These are phyloP conservation scores for Phytopythium kandeliae DNA, from an alignment of 352 stramenopile species.

Conservation along the genomic window DNA sequence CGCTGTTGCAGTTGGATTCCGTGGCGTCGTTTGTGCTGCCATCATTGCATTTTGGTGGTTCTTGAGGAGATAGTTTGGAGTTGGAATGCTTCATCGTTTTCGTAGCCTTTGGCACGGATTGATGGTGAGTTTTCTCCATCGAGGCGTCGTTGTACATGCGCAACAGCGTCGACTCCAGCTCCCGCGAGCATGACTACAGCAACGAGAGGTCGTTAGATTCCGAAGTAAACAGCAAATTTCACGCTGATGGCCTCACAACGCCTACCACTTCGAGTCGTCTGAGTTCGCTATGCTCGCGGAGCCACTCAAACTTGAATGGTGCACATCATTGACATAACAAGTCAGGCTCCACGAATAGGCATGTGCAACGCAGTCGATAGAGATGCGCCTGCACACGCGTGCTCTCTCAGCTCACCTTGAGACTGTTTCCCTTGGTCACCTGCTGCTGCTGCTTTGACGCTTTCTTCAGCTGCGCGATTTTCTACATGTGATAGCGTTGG, in stretches of 20 bases:
- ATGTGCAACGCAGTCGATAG: no score
- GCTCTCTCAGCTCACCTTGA: constrained; percentile 32
- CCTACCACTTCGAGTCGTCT: constrained; percentile 59
- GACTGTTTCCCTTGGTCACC: constrained; percentile 39
- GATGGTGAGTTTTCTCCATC: constrained; percentile 16
- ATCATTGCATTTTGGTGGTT: constrained; percentile 5
- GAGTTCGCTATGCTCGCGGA: constrained; percentile 55
- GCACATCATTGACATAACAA: no score
- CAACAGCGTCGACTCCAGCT: constrained; percentile 58
- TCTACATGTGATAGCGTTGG: constrained; percentile 15
- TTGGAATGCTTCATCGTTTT: neutral
- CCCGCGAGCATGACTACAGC: constrained; percentile 20
- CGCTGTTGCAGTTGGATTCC: constrained; percentile 2
- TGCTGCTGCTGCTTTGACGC: constrained; percentile 54
- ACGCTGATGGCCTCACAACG: neutral
- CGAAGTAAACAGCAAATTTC: no score
- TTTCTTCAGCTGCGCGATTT: constrained; percentile 63
- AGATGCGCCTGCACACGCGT: no score
- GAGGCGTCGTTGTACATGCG: constrained; percentile 62
- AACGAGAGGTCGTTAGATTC: neutral
- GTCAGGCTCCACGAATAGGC: no score
- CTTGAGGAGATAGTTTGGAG: neutral
- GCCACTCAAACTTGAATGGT: constrained; percentile 47
- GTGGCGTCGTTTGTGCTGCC: constrained; percentile 9
- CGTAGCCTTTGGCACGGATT: neutral